Conservation (phyloP, 768 basidiomycete species). For the Amanita muscaria region DNA sequence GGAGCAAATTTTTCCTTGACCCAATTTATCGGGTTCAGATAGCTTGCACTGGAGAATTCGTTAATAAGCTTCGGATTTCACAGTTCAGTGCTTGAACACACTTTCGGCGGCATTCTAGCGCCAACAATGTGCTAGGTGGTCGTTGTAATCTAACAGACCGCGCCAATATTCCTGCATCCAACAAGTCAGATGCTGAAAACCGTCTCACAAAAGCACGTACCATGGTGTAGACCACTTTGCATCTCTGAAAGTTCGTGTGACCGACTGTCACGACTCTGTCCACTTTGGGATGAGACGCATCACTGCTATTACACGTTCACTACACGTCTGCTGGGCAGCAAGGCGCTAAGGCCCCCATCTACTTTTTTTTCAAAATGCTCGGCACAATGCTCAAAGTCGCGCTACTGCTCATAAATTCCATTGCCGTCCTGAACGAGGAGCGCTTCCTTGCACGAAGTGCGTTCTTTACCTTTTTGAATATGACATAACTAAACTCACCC, state of each 20-base stretch:
- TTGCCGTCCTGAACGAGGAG: constrained; percentile 94
- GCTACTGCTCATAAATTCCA: constrained; percentile 85
- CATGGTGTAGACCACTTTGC: constrained; percentile 21
- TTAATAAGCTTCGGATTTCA: too few species aligned
- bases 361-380: constrained; percentile 23
- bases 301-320: not conserved
- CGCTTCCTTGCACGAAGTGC: constrained; percentile 88
- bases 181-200: not conserved
- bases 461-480: constrained; percentile 21
- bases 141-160: not conserved
- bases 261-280: not conserved
- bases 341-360: not conserved
- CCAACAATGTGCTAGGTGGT: constrained; percentile 12
- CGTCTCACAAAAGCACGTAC: constrained; percentile 12
- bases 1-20: constrained; percentile 50
- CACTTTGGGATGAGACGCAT: too few species aligned
- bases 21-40: constrained; percentile 55
- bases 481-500: constrained; percentile 14
- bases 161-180: not conserved
- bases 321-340: not conserved
- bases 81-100: too few species aligned
- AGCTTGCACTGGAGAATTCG: constrained; percentile 35
- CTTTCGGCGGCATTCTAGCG: constrained; percentile 35
- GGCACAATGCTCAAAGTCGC: constrained; percentile 79
- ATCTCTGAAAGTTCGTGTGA: constrained; percentile 11